These are phyloP conservation scores for Xylariomycetidae sp. DNA, from an alignment of 2,329 filamentous ascomycete genomes.

Conservation along the genomic window DNA sequence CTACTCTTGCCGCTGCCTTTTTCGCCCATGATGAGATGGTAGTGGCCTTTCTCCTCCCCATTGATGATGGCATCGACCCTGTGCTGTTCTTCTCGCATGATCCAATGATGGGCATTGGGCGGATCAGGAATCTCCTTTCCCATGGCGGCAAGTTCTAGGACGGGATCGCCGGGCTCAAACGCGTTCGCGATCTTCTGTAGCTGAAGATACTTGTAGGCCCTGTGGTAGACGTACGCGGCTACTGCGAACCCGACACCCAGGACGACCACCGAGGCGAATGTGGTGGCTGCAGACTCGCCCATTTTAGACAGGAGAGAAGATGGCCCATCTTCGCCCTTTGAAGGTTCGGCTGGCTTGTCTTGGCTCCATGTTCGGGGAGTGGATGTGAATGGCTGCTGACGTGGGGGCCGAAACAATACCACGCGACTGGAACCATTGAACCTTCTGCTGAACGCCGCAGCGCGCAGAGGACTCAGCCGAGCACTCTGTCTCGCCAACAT, in stretches of 20 bases:
- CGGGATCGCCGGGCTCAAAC: constrained; percentile 87
- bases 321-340: constrained; percentile 25
- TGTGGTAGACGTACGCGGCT: constrained; percentile 75
- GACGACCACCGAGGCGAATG: constrained; percentile 68
- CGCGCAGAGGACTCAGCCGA: neutral
- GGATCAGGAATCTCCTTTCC: constrained; percentile 50
- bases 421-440: neutral
- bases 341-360: neutral
- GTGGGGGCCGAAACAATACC: neutral
- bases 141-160: constrained; percentile 71
- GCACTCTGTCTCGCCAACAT: neutral
- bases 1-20: constrained; percentile 96
- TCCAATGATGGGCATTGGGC: constrained; percentile 62
- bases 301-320: constrained; percentile 52
- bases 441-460: neutral
- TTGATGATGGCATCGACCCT: constrained; percentile 78
- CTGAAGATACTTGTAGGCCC: constrained; percentile 83
- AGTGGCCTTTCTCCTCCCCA: constrained; percentile 72
- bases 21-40: constrained; percentile 87
- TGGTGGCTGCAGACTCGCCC: constrained; percentile 70
- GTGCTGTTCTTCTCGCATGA: constrained; percentile 75
- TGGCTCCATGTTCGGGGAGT: constrained; percentile 3
- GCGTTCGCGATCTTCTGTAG: constrained; percentile 90
- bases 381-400: neutral
- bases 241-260: constrained; percentile 60